These are phyloP conservation scores for Paramecium pentaurelia DNA, from an alignment of 73 alveolate species.

Conservation along the genomic window DNA sequence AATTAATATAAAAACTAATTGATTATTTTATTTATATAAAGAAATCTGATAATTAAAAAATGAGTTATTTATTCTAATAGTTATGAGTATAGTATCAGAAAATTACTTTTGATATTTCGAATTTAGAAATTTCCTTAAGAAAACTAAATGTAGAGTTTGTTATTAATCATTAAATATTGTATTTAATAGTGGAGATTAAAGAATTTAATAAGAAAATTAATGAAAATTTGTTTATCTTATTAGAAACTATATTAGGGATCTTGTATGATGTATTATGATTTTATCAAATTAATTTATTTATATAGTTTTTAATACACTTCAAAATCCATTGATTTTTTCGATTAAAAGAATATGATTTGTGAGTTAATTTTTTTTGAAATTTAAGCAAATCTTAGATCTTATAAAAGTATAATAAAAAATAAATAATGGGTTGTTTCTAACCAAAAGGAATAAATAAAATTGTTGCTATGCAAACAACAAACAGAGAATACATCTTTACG, in stretches of 20 bases:
- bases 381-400: slow-evolving; percentile 1
- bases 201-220: background rate
- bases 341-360: background rate
- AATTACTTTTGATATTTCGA: too few species aligned
- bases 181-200: background rate
- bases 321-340: background rate
- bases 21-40: too few species aligned
- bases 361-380: background rate
- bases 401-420: background rate
- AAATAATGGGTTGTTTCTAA: slow-evolving; percentile 26
- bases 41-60: too few species aligned
- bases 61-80: background rate
- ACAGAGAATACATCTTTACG: background rate
- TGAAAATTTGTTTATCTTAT: background rate
- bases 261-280: background rate
- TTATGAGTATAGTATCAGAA: background rate
- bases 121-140: background rate
- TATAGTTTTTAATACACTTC: background rate
- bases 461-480: slow-evolving; percentile 24
- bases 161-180: too few species aligned
- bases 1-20: too few species aligned
- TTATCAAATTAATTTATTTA: background rate
- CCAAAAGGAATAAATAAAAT: background rate
- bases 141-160: background rate
- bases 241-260: background rate